Conservation (phyloP, 192 early-diverging fungal species). For the Coemansia furcata region DNA sequence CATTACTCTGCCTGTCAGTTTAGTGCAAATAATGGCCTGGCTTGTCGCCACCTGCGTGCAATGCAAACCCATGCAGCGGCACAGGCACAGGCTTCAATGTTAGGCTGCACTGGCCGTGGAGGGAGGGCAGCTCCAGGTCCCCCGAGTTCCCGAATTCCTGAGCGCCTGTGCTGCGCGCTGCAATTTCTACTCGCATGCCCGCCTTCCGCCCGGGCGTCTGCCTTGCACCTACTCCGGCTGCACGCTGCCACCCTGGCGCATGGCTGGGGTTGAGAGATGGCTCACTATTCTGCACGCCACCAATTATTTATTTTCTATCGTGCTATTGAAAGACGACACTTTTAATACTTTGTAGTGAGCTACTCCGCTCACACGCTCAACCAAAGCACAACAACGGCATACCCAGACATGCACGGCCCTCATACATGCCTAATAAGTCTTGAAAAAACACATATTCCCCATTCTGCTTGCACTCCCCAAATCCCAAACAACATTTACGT, state of each 20-base stretch:
- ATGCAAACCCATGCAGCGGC: not conserved
- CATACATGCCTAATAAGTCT: not conserved
- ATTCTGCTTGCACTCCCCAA: not conserved
- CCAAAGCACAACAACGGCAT: not conserved
- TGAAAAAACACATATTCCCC: not conserved
- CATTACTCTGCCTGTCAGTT: not conserved
- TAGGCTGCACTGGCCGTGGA: not conserved
- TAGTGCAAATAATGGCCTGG: not conserved
- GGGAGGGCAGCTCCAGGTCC: not conserved
- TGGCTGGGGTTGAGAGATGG: slow-evolving; percentile 3
- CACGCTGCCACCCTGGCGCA: not conserved
- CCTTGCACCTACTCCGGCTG: not conserved
- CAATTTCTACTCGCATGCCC: slow-evolving; percentile 4
- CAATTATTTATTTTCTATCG: not conserved
- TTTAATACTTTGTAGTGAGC: not conserved
- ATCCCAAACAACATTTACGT: not conserved
- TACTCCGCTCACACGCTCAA: slow-evolving; percentile 3
- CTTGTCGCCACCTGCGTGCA: not conserved
- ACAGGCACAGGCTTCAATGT: not conserved
- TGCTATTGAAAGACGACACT: not conserved
- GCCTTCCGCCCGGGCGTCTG: not conserved
- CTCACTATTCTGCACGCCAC: not conserved
- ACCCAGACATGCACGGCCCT: slow-evolving; percentile 1
- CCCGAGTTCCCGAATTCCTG: not conserved
- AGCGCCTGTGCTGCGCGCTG: not conserved